Conservation (phyloP, 139 green algal genomes). For the Chlorella sorokiniana region DNA sequence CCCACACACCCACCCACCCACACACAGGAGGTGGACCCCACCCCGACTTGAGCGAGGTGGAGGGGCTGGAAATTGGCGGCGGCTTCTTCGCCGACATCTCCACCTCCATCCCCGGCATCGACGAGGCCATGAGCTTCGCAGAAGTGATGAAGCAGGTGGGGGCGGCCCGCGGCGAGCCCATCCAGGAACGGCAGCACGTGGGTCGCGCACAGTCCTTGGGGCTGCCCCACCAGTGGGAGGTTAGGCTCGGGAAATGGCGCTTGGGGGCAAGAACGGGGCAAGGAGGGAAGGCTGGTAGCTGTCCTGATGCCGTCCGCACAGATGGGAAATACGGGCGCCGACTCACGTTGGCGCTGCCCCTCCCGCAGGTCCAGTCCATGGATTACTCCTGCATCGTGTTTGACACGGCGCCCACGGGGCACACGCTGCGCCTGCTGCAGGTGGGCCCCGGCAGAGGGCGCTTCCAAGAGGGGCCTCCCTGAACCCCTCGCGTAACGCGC, state of each 20-base stretch:
- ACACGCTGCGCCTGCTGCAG: conserved; percentile 92
- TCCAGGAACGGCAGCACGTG: too few relatives aligned
- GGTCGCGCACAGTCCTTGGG: too few relatives aligned
- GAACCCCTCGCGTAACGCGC: background rate
- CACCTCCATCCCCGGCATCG: conserved; percentile 92
- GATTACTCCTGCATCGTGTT: conserved; percentile 97
- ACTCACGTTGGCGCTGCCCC: too few relatives aligned
- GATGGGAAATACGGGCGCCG: too few relatives aligned
- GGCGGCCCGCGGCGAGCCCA: background rate
- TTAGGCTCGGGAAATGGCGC: too few relatives aligned
- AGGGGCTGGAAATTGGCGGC: conserved; percentile 46
- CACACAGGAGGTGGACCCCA: conserved; percentile 95
- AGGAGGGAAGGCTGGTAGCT: too few relatives aligned
- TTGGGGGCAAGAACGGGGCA: too few relatives aligned
- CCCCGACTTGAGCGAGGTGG: conserved; percentile 70
- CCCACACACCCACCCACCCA: background rate
- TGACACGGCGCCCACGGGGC: conserved; percentile 93
- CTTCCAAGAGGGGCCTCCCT: background rate
- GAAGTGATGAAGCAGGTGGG: conserved; percentile 95
- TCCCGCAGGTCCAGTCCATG: conserved; percentile 88
- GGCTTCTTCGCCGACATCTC: conserved; percentile 87
- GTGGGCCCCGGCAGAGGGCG: background rate
- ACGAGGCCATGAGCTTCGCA: conserved; percentile 98
- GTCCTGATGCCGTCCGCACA: too few relatives aligned
- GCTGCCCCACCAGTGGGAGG: too few relatives aligned